These are phyloP conservation scores for Umbelopsis ramanniana DNA, from an alignment of 192 early-diverging fungal species.

Conservation along the genomic window DNA sequence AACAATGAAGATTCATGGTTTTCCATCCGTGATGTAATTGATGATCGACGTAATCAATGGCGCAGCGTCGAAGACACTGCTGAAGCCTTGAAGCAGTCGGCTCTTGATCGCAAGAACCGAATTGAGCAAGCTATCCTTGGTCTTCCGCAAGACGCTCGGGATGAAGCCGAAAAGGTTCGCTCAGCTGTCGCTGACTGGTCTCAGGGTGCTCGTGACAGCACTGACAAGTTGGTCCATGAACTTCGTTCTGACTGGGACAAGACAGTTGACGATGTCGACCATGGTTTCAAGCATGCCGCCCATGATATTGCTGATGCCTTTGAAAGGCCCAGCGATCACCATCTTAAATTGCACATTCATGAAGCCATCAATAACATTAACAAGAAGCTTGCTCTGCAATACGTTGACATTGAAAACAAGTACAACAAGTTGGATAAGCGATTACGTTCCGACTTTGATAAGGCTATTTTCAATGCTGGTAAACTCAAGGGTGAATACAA, in stretches of 20 bases:
- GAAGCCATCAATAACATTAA: constrained; percentile 21
- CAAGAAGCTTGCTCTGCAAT: background rate
- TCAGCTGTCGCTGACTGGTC: constrained; percentile 14
- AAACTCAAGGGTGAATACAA: constrained; percentile 19
- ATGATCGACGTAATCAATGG: constrained; percentile 19
- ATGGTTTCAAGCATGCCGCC: constrained; percentile 4
- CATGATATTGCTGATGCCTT: constrained; percentile 9
- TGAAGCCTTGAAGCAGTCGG: constrained; percentile 1
- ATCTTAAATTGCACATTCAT: constrained; percentile 3
- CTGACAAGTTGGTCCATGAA: constrained; percentile 3
- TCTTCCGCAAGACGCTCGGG: constrained; percentile 3
- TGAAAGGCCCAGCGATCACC: background rate
- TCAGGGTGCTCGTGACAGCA: background rate
- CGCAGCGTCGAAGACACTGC: constrained; percentile 8
- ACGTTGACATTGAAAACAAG: constrained; percentile 18
- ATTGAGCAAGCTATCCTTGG: background rate
- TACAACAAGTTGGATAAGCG: constrained; percentile 12
- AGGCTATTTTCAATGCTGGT: constrained; percentile 4
- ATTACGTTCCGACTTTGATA: constrained; percentile 4
- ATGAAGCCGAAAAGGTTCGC: constrained; percentile 14
- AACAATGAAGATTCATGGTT: constrained; percentile 12
- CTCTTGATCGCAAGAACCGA: background rate
- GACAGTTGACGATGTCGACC: background rate
- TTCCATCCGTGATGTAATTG: constrained; percentile 12
- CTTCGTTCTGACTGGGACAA: constrained; percentile 13